Base-by-base conservation (phyloP, 768 basidiomycete species). In the Suillus spraguei region DNA sequence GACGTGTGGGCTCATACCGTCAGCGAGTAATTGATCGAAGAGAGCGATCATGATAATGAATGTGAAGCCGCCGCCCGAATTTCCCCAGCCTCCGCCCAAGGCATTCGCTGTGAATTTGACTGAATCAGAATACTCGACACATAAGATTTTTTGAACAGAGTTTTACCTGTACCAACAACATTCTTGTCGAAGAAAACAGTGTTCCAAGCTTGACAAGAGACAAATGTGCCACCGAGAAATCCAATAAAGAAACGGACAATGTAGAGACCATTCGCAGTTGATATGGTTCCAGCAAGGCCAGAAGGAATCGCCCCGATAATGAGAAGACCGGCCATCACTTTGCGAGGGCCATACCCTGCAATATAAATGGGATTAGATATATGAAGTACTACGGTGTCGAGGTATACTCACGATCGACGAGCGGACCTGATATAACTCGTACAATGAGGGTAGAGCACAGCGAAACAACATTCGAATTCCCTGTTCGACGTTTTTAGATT, bases 131-230 rank as follows among this genome's bases (percentile, higher is more conserved):
- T 39, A 20, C 32, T 0, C 22, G 36, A 2, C 53, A 20, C 6
- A 6, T 39, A 17, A 13, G 17, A 10, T 7, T 55, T 24, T 53
- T 14, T 16, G 41, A 32, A 10, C 9, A 3, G 20, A 5, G 5
- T 55, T 52, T 65, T 39, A 74, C 73, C 74, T 1, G 72, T 72
- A 5, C 81, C 81, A 20, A 82, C 81, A 39, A 78, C 69, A 53
- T 72, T 71, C 52, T 81, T 86, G 70, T 87, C 85, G 70, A 84
- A 88, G 72, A 88, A 87, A 4, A 74, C 75, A 0, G 87, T 85
- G 10, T 86, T 85, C 84, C 87, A 86, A 4, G 82, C 81, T 60
- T 86, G 82, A 64, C 85, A 86, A 5, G 86, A 80, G 1, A 88
- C 85, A 63, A 89, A 88, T 1, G 85, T 84, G 0, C 75, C 87